phyloP scores from a whole-genome alignment of 306 rosid species.

The Inga laurina region DNA sequence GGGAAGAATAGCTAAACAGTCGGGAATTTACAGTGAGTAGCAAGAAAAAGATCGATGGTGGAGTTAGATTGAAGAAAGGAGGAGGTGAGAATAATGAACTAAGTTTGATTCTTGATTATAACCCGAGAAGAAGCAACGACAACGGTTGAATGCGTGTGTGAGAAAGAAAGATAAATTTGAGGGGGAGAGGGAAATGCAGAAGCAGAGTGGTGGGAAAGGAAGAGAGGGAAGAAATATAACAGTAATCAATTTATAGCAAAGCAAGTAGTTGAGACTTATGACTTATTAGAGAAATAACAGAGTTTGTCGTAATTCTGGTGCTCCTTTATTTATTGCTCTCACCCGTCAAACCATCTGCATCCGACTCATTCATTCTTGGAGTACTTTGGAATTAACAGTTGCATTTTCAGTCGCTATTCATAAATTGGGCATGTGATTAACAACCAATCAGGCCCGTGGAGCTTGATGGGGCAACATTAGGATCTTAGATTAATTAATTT shows the following conservation, averaged over 20 bases:
- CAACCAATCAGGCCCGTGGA: no score
- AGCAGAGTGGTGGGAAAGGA: background rate
- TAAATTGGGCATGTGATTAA: no score
- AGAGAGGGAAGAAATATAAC: background rate
- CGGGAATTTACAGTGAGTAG: conserved; percentile 3
- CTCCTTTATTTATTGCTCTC: background rate
- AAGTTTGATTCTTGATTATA: background rate
- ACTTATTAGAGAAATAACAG: background rate
- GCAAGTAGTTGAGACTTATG: background rate
- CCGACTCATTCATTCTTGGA: background rate
- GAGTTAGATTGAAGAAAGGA: conserved; percentile 47
- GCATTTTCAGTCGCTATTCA: no score
- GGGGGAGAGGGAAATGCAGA: background rate
- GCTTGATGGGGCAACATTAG: background rate
- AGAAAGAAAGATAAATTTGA: background rate
- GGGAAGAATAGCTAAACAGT: conserved; percentile 23
- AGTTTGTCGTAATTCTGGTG: background rate
- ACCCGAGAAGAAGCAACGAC: conserved; percentile 38
- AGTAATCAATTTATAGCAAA: background rate
- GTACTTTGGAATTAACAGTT: no score
- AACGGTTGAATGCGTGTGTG: background rate
- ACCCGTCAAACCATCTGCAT: background rate
- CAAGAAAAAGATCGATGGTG: conserved; percentile 28
- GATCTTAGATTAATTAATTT: background rate
- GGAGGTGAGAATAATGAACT: conserved; percentile 70